Percentiles rank a stretch among this genome's conserved stretches.
These are phyloP conservation scores for Avena insularis DNA, from an alignment of 176 grass and related monocot genomes.

Conservation along the genomic window DNA sequence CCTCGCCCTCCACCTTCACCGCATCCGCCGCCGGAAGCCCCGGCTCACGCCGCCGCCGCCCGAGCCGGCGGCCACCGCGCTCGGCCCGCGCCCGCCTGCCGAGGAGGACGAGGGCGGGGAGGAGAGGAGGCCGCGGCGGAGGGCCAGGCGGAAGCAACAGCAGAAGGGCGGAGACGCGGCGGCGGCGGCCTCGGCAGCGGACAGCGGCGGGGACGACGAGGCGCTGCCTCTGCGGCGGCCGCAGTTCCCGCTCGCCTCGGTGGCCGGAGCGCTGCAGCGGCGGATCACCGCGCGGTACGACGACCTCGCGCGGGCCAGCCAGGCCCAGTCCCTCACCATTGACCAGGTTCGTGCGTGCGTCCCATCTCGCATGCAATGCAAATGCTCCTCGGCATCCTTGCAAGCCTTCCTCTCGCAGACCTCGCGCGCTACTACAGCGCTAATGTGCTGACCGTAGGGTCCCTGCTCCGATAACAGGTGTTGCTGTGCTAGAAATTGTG, in stretches of 20 bases:
- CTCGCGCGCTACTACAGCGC: background rate
- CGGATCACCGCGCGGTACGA: conserved; percentile 83
- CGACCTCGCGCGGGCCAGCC: conserved; percentile 76
- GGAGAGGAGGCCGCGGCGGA: conserved; percentile 46
- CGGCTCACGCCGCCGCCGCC: background rate
- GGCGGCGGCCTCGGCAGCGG: conserved; percentile 14
- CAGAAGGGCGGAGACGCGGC: background rate
- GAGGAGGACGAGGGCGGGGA: conserved; percentile 3
- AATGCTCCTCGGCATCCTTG: background rate
- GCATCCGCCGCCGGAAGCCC: background rate
- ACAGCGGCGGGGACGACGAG: background rate
- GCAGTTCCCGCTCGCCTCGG: conserved; percentile 71
- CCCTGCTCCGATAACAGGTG: background rate
- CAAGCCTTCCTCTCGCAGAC: background rate
- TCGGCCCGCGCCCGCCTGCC: background rate
- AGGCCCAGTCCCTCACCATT: conserved; percentile 61
- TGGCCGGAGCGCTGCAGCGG: conserved; percentile 69
- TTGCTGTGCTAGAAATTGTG: background rate
- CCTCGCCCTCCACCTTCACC: background rate
- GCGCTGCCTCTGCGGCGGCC: conserved; percentile 40
- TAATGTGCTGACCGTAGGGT: background rate
- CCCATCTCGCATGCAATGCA: background rate
- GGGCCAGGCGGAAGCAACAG: conserved; percentile 58
- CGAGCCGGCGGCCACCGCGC: conserved; percentile 22
- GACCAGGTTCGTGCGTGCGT: conserved; percentile 53